These are phyloP conservation scores for Hysterangium stoloniferum DNA, from an alignment of 768 basidiomycete genomes.

Conservation along the genomic window DNA sequence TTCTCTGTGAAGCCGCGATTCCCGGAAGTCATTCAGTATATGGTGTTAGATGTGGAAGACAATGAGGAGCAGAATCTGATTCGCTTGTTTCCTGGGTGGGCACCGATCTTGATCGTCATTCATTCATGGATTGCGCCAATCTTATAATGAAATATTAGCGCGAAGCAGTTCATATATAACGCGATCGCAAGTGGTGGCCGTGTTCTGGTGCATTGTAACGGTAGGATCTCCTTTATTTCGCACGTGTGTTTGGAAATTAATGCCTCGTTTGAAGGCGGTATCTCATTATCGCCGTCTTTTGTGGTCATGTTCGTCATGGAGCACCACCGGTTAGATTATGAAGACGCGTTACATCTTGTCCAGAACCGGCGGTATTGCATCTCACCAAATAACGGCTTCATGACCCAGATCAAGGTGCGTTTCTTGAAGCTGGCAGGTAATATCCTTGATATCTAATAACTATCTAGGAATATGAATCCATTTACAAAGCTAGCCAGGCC, in stretches of 20 bases:
- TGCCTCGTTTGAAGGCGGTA: slow-evolving; percentile 50
- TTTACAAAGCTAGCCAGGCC: slow-evolving; percentile 72
- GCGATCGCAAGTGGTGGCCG: slow-evolving; percentile 62
- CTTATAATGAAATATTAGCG: slow-evolving; percentile 34
- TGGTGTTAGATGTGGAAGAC: slow-evolving; percentile 82
- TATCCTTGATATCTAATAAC: neutral
- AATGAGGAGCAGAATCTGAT: slow-evolving; percentile 95
- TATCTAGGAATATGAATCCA: slow-evolving; percentile 82
- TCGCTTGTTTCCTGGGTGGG: slow-evolving; percentile 83
- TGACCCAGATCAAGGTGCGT: slow-evolving; percentile 82
- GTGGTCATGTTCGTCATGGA: slow-evolving; percentile 95
- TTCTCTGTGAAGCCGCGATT: slow-evolving; percentile 86
- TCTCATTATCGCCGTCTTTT: slow-evolving; percentile 80
- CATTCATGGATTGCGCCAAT: too few relatives aligned
- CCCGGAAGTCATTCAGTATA: slow-evolving; percentile 67
- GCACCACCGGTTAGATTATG: slow-evolving; percentile 71
- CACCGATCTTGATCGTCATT: slow-evolving; percentile 19
- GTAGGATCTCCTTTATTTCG: slow-evolving; percentile 30
- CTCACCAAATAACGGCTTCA: slow-evolving; percentile 84
- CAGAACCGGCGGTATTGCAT: slow-evolving; percentile 92
- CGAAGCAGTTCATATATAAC: slow-evolving; percentile 65
- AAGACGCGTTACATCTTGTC: slow-evolving; percentile 81
- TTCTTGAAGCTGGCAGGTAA: neutral
- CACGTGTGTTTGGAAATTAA: neutral
- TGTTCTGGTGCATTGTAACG: slow-evolving; percentile 87